phyloP scores from a whole-genome alignment of 1,284 basidiomycete genomes.

The Filobasidium uniguttulatum region DNA sequence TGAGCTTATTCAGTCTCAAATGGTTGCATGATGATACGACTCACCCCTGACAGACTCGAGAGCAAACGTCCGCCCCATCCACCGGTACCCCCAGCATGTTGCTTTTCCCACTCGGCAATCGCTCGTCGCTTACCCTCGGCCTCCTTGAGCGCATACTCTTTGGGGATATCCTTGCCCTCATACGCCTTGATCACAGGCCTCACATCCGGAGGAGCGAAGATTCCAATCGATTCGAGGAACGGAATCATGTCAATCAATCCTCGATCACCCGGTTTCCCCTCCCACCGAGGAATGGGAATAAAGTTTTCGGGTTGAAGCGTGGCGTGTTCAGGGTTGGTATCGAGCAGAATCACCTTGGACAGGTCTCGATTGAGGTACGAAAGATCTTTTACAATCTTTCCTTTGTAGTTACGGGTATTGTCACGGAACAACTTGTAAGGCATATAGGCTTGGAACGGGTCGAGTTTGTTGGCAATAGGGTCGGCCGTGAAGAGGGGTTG shows the following conservation, averaged over 20 bases:
- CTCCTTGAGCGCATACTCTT: conserved; percentile 79
- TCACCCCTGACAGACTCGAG: conserved; percentile 39
- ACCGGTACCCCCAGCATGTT: conserved; percentile 37
- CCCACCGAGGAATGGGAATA: conserved; percentile 74
- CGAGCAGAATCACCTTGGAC: conserved; percentile 76
- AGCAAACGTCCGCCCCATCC: conserved; percentile 47
- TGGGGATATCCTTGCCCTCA: conserved; percentile 69
- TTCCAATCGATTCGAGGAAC: conserved; percentile 87
- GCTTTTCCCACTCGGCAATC: conserved; percentile 67
- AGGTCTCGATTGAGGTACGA: conserved; percentile 86
- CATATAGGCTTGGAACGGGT: conserved; percentile 82
- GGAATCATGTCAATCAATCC: conserved; percentile 84
- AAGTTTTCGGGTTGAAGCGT: conserved; percentile 79
- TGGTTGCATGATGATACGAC: conserved; percentile 14
- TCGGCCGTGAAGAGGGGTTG: conserved; percentile 79
- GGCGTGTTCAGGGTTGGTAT: conserved; percentile 66
- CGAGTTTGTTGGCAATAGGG: conserved; percentile 86
- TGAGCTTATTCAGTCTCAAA: not conserved
- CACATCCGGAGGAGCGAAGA: conserved; percentile 72
- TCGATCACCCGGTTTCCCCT: conserved; percentile 60
- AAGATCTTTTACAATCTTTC: conserved; percentile 77
- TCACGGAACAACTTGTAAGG: conserved; percentile 85
- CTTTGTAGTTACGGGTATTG: conserved; percentile 62
- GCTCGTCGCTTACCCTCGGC: conserved; percentile 62
- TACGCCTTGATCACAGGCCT: conserved; percentile 76